Percentiles rank a stretch among this genome's conserved stretches.
These are phyloP conservation scores for Samsoniella hepiali DNA, from an alignment of 2,329 filamentous ascomycete species.

Conservation along the genomic window DNA sequence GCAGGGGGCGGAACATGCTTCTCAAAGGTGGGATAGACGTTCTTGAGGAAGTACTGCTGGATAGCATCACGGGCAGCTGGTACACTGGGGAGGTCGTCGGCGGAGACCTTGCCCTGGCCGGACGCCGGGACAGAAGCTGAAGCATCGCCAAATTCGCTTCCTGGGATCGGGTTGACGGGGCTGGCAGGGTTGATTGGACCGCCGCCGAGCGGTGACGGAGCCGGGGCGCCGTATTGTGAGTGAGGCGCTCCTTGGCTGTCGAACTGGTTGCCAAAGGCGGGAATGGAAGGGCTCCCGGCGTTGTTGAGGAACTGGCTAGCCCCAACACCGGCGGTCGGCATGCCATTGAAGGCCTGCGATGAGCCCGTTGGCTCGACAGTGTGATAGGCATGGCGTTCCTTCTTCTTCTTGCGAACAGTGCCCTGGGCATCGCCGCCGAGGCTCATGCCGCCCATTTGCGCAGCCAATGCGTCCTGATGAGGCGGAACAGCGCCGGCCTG, in stretches of 20 bases:
- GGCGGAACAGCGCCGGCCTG: conserved; percentile 28
- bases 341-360: conserved; percentile 67
- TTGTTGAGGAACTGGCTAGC: conserved; percentile 40
- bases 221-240: neutral
- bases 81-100: conserved; percentile 90
- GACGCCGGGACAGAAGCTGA: conserved; percentile 33
- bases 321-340: conserved; percentile 55
- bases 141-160: conserved; percentile 27
- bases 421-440: conserved; percentile 53
- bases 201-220: conserved; percentile 3
- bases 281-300: conserved; percentile 26
- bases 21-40: conserved; percentile 94
- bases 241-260: conserved; percentile 29
- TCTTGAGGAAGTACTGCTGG: conserved; percentile 78
- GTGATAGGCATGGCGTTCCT: conserved; percentile 91
- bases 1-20: conserved; percentile 88
- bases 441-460: conserved; percentile 76
- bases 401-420: conserved; percentile 72
- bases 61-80: conserved; percentile 78
- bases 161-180: conserved; percentile 25
- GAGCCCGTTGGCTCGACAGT: conserved; percentile 70
- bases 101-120: conserved; percentile 62
- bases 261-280: conserved; percentile 43
- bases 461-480: conserved; percentile 53
- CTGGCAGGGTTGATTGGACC: conserved; percentile 26